Percentiles rank a stretch among this genome's conserved stretches.
phyloP scores from a whole-genome alignment of 2,329 filamentous ascomycete species.

The Penicillium sp. region DNA sequence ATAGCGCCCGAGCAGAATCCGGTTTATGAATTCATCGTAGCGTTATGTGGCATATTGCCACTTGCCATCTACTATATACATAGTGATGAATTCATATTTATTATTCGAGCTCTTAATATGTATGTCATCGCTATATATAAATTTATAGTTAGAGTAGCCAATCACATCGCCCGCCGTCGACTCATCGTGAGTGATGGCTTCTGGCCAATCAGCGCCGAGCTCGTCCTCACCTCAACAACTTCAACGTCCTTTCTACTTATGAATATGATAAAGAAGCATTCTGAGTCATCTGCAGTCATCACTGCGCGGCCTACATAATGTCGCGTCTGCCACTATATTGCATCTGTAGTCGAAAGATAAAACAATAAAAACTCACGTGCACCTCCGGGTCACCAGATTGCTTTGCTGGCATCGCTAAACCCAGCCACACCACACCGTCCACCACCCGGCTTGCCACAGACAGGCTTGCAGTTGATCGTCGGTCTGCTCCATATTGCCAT shows the following conservation, averaged over 20 bases:
- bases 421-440: too few species aligned
- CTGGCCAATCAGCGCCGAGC: constrained; percentile 2
- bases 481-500: neutral
- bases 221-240: neutral
- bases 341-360: too few species aligned
- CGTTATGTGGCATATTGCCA: too few species aligned
- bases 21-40: too few species aligned
- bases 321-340: neutral
- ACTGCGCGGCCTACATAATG: neutral
- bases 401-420: constrained; percentile 12
- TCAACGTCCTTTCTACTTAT: neutral
- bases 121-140: too few species aligned
- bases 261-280: neutral
- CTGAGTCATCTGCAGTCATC: constrained; percentile 11
- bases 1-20: too few species aligned
- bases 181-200: constrained; percentile 12
- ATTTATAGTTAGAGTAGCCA: neutral
- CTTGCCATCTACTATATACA: too few species aligned
- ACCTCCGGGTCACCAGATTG: constrained; percentile 8
- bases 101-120: too few species aligned
- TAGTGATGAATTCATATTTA: too few species aligned
- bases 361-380: neutral
- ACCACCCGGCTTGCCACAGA: neutral
- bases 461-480: neutral
- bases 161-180: constrained; percentile 3